Base-by-base conservation (phyloP, 208 protist genomes). In the Leishmania arabica region DNA sequence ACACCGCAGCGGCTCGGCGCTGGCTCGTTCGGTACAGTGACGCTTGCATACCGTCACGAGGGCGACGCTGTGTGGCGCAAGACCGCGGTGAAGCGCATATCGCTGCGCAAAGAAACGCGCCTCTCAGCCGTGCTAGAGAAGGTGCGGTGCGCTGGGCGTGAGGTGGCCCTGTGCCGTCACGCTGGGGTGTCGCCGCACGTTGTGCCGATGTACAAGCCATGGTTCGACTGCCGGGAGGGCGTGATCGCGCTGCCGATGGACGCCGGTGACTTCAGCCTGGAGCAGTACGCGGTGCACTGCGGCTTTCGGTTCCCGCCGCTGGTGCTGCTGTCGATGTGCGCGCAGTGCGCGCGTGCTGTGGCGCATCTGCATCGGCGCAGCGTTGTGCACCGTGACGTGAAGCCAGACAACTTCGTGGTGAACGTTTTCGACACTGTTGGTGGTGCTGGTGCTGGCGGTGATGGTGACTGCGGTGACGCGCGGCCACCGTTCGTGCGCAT, bases 361-460 rank as follows among this genome's bases (percentile, higher is more conserved):
- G 95, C 99, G 89, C 98, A 95, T 81, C 77, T 99, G 42, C 99
- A 99, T 86, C 81, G 79, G 6, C 95, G 97, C 75, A 92, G 93
- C 73, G 99, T 99, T 78, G 92, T 99, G 77, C 98, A 99, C 85
- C 89, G 99, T 47, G 98, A 99, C 83, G 92, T 99, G 64, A 99
- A 99, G 86, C 99, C 99, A 7, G 98, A 99, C 80, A 99, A 99
- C 88, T 99, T 99, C 81, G 83, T 99, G 21, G 97, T 99, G 73
- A 99, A 99, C 11, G 54, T 92, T 19, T 92, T 87, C 3, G 86
- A 88, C 47, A 6, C 31, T 58, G 47, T 21, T 9, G 15, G 21
- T 76, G 72, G 7, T 27, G 31, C n/a, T 27, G 49, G 15, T 45
- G 9, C 31, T 58, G 47, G 54, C 21, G 15, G 34, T 76, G 72